Evolutionary conservation across 2,329 filamentous ascomycete genomes (phyloP), one percentile per base, ranked within the genome.

Genomic region (Emmonsiellopsis sp.): DNA sequence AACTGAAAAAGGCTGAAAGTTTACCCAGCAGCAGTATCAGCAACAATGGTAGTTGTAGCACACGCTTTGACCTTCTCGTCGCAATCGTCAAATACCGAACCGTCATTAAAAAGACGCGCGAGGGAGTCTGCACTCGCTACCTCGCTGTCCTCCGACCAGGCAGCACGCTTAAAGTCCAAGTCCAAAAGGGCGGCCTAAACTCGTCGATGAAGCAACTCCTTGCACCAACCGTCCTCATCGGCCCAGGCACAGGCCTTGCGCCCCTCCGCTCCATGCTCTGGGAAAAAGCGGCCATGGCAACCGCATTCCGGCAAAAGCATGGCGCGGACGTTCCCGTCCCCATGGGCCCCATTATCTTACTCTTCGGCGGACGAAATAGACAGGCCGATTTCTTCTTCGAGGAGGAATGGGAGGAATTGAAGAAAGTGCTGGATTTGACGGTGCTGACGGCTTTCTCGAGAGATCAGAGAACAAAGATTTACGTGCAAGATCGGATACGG

Each of bases 31-130:
- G 10, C n/a, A 11, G 11, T 6, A 14, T 3, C 10, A 14, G 3
- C 14, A 14, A 14, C 10, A 10, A 14, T 34, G 27, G 4, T 14
- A 45, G 69, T 33, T 65, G 71, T 6, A 60, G 64, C 21, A 79
- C 78, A 1, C 71, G 73, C 11, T 74, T 94, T 21, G 85, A 95
- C 52, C 75, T 96, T 3, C 74, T 95, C 3, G 81, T 91, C 42
- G 91, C 93, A 0, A 85, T 97, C 53, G 91, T 98, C 55, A 90
- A 92, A 65, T 97, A 95, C 69, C 83, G 84, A 57, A 95, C 91
- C 1, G 83, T 95, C 32, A 86, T 95, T 55, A 88, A 87, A 63
- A 86, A 87, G 57, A 85, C 87, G 2, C 81, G 93, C 14, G 81
- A 92, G 63, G 93, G 93, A 1, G 84, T 98, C 47, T 96, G 91